phyloP scores from a whole-genome alignment of 2,329 filamentous ascomycete species.

The Trichoderma sp. region DNA sequence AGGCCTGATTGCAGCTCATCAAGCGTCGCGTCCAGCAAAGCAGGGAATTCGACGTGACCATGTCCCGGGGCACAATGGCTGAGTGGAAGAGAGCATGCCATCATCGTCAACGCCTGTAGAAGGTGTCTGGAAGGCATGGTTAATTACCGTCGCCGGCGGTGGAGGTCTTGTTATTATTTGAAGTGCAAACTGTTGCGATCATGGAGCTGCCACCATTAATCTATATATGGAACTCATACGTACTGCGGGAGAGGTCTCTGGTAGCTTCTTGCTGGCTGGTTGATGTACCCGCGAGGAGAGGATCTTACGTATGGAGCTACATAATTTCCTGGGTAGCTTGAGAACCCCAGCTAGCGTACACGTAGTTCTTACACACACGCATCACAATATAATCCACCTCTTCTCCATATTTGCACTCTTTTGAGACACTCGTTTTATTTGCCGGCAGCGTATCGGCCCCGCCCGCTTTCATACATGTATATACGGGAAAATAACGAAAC shows the following conservation, averaged over 20 bases:
- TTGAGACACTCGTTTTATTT: not conserved
- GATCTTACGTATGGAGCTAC: not conserved
- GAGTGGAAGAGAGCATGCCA: not conserved
- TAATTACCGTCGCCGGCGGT: not conserved
- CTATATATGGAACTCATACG: no score
- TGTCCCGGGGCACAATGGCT: not conserved
- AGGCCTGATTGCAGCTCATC: slow-evolving; percentile 25
- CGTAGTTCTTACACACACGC: not conserved
- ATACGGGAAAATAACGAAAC: no score
- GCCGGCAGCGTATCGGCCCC: no score
- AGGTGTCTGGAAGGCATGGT: not conserved
- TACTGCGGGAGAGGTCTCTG: not conserved
- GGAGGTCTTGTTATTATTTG: not conserved
- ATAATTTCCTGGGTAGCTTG: not conserved
- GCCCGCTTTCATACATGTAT: no score
- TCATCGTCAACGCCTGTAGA: not conserved
- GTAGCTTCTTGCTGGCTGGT: not conserved
- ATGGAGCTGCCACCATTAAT: not conserved
- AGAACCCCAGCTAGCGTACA: not conserved
- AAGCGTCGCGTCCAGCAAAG: slow-evolving; percentile 7
- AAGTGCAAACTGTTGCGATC: not conserved
- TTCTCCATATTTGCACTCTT: no score
- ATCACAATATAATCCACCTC: no score
- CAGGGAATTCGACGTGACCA: not conserved
- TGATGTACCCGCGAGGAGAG: not conserved